Conservation (phyloP, 2,329 filamentous ascomycete species). For the Ophiostoma perfectum region DNA sequence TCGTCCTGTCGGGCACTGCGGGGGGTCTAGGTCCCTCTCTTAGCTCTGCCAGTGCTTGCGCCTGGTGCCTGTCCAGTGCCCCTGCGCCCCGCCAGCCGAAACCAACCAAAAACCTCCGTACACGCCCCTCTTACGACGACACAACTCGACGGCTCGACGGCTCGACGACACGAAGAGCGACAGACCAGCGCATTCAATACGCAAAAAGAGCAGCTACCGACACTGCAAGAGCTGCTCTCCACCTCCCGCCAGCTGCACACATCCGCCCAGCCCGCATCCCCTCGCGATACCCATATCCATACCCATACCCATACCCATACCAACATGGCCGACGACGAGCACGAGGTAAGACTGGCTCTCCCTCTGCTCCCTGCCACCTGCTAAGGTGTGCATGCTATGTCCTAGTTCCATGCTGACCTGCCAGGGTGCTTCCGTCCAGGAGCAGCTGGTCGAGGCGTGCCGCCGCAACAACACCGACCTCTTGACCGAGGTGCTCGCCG, state of each 20-base stretch:
- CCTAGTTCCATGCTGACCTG: slow-evolving; percentile 13
- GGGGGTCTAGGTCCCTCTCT: not conserved
- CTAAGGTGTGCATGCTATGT: not conserved
- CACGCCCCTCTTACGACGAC: slow-evolving; percentile 9
- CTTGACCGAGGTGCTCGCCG: slow-evolving; percentile 65
- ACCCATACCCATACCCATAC: not conserved
- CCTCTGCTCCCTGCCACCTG: not conserved
- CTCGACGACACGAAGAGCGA: not conserved
- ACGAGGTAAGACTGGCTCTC: slow-evolving; percentile 30
- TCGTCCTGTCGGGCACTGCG: not conserved
- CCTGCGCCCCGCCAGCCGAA: slow-evolving; percentile 5
- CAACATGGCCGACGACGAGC: slow-evolving; percentile 29
- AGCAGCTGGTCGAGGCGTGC: slow-evolving; percentile 87
- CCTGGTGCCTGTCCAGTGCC: not conserved
- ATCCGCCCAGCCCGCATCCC: not conserved
- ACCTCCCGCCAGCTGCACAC: not conserved
- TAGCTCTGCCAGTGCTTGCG: not conserved
- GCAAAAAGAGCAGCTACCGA: too few species aligned
- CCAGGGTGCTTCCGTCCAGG: slow-evolving; percentile 77
- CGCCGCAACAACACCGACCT: slow-evolving; percentile 88
- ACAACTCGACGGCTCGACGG: not conserved
- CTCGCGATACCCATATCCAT: not conserved
- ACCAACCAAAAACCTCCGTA: not conserved
- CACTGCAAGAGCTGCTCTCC: too few species aligned
- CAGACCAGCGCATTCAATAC: not conserved